These are phyloP conservation scores for Coelastrella sp. DNA, from an alignment of 139 green algal genomes.

Conservation along the genomic window DNA sequence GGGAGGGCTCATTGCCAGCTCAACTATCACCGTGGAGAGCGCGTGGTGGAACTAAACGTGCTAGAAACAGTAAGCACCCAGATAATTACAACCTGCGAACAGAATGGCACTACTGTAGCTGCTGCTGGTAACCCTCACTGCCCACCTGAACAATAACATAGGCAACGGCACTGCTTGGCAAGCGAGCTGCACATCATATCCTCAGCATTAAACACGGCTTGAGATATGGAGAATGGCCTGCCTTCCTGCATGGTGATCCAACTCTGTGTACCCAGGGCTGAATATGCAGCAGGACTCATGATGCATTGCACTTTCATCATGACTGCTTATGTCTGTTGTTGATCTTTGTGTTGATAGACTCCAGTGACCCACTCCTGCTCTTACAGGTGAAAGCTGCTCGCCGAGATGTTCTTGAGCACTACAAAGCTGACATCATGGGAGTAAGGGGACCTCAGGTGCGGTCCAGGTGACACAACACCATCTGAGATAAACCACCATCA, in stretches of 20 bases:
- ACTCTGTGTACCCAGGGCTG: too few relatives aligned
- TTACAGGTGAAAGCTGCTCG: constrained; percentile 13
- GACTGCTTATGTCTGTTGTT: neutral
- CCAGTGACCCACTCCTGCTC: neutral
- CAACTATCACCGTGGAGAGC: neutral
- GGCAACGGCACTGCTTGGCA: too few relatives aligned
- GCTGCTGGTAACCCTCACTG: too few relatives aligned
- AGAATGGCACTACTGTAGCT: too few relatives aligned
- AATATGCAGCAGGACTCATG: too few relatives aligned
- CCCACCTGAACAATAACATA: too few relatives aligned
- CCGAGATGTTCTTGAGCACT: constrained; percentile 19
- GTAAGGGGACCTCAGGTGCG: constrained; percentile 23
- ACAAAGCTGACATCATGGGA: constrained; percentile 21
- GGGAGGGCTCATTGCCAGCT: constrained; percentile 30
- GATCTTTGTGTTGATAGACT: neutral
- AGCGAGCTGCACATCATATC: too few relatives aligned
- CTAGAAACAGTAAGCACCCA: neutral
- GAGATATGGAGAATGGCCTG: too few relatives aligned
- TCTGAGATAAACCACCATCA: neutral
- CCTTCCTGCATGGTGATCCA: too few relatives aligned
- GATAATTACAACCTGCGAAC: too few relatives aligned
- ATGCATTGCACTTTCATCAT: neutral
- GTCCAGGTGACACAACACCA: too few relatives aligned
- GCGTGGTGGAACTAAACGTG: constrained; percentile 19
- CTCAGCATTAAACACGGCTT: too few relatives aligned